These are phyloP conservation scores for Thielaviopsis punctulata DNA, from an alignment of 2,329 filamentous ascomycete species.

Conservation along the genomic window DNA sequence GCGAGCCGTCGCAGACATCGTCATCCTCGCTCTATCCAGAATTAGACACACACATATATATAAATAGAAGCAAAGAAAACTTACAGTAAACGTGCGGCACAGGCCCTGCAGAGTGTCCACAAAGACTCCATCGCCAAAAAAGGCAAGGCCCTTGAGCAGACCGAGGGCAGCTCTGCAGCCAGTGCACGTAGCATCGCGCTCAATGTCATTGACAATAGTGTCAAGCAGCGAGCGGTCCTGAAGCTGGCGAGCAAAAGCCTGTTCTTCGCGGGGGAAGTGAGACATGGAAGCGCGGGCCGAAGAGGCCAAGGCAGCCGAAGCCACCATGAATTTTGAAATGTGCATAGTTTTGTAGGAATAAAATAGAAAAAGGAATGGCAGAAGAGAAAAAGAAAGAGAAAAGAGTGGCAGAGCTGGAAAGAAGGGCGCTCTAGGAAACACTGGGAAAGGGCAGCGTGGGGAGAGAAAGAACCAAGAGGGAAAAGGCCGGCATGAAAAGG, in stretches of 20 bases:
- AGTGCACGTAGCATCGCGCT: slow-evolving; percentile 15
- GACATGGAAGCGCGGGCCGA: neutral
- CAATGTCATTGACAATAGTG: slow-evolving; percentile 16
- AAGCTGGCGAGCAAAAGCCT: neutral
- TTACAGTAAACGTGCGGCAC: slow-evolving; percentile 20
- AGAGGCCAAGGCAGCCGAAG: neutral
- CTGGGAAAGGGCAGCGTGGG: too few species aligned
- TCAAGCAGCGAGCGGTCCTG: slow-evolving; percentile 3
- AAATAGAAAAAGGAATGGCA: neutral
- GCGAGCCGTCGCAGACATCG: slow-evolving; percentile 37
- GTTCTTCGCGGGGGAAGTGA: slow-evolving; percentile 6
- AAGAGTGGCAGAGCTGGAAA: neutral
- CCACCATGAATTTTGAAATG: slow-evolving; percentile 2
- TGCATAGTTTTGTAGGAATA: too few species aligned
- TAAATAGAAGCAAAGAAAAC: neutral
- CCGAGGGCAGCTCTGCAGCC: slow-evolving; percentile 15
- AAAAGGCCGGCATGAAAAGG: too few species aligned
- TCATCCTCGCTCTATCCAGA: slow-evolving; percentile 27
- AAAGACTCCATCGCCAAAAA: slow-evolving; percentile 26
- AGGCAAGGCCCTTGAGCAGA: slow-evolving; percentile 26
- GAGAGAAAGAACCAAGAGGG: too few species aligned
- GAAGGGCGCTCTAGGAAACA: too few species aligned
- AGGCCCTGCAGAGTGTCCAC: slow-evolving; percentile 18
- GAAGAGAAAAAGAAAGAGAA: neutral
- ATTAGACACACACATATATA: neutral